Percentiles rank a stretch among this genome's conserved stretches.
phyloP scores from a whole-genome alignment of 495 filamentous ascomycete genomes.

The Penicillium subrubescens region DNA sequence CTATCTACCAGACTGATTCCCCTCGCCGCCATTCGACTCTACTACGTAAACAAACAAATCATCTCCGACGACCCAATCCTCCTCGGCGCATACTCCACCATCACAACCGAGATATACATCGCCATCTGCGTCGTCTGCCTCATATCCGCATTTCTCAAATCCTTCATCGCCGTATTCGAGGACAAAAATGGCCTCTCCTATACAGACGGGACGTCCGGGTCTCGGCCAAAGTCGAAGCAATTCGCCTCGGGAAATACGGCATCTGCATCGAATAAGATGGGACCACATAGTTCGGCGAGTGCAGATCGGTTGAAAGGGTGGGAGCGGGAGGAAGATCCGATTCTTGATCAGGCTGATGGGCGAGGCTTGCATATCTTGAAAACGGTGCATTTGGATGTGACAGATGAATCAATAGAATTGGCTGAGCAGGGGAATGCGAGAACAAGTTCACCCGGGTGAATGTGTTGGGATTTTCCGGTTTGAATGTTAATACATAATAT shows the following conservation, averaged over 20 bases:
- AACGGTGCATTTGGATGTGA: slow-evolving; percentile 17
- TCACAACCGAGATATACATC: slow-evolving; percentile 30
- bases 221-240: slow-evolving; percentile 3
- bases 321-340: slow-evolving; percentile 20
- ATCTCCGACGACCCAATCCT: slow-evolving; percentile 22
- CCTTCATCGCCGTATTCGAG: slow-evolving; percentile 44
- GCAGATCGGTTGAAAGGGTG: slow-evolving; percentile 8
- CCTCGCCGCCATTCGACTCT: slow-evolving; percentile 25
- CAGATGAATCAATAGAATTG: slow-evolving; percentile 24
- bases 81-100: slow-evolving; percentile 26
- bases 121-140: slow-evolving; percentile 26
- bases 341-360: background rate
- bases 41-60: slow-evolving; percentile 25
- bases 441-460: background rate
- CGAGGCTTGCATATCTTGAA: slow-evolving; percentile 20
- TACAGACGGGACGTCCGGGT: slow-evolving; percentile 18
- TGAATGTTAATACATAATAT: background rate
- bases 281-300: background rate
- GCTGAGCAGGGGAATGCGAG: background rate
- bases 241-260: background rate
- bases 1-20: slow-evolving; percentile 27
- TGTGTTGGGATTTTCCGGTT: background rate
- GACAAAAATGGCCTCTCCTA: slow-evolving; percentile 35
- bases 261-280: background rate
- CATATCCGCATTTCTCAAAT: slow-evolving; percentile 36